A percentile compares a stretch with the other conserved stretches of the same genome.
Evolutionary conservation across 257 asterid genomes (phyloP).

Genomic region (Gentiana straminea): DNA sequence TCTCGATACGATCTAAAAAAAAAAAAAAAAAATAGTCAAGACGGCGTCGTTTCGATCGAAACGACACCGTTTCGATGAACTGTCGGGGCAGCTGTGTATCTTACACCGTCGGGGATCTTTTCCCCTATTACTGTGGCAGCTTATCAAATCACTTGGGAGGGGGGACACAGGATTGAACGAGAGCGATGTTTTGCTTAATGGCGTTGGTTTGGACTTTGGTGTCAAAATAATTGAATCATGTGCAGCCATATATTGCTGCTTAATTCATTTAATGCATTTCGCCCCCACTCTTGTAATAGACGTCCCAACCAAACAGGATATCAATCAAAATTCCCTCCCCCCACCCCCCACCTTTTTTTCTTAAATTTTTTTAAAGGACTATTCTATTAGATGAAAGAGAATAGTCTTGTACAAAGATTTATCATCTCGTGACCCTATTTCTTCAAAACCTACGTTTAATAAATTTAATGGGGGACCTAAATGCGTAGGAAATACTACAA

Average conservation of each 20-base stretch:
- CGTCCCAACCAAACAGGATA: too few relatives aligned
- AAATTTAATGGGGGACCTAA: too few relatives aligned
- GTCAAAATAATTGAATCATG: slow-evolving; percentile 18
- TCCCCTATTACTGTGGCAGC: neutral
- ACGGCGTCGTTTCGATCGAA: neutral
- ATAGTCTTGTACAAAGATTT: too few relatives aligned
- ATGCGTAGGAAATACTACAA: too few relatives aligned
- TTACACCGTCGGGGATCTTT: too few relatives aligned
- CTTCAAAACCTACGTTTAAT: too few relatives aligned
- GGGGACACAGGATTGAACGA: slow-evolving; percentile 19
- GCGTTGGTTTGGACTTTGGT: slow-evolving; percentile 17
- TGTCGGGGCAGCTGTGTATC: too few relatives aligned
- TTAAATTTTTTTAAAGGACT: too few relatives aligned
- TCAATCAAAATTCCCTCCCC: too few relatives aligned
- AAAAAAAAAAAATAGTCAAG: neutral
- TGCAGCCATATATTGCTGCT: slow-evolving; percentile 15
- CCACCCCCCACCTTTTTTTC: too few relatives aligned
- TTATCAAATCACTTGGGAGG: neutral
- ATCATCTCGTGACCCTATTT: too few relatives aligned
- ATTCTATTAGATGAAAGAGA: too few relatives aligned
- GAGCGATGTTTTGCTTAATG: slow-evolving; percentile 21
- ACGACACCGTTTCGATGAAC: neutral
- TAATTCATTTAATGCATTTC: slow-evolving; percentile 17
- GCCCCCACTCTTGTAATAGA: slow-evolving; percentile 12
- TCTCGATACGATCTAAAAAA: neutral